Conservation (phyloP, 495 filamentous ascomycete genomes). For the Glutinoglossum americanum region DNA sequence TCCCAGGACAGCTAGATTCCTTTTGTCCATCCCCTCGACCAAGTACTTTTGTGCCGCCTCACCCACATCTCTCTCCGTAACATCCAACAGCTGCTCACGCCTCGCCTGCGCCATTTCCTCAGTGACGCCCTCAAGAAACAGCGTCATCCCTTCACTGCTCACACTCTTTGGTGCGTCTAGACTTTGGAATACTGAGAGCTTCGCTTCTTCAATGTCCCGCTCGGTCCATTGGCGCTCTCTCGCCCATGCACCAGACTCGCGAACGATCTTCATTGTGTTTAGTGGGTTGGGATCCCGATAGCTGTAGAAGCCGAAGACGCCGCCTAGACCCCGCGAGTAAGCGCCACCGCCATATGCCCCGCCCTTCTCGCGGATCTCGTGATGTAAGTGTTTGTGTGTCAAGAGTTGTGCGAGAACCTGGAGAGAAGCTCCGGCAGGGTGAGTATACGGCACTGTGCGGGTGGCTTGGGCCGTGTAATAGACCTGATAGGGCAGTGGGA, state of each 20-base stretch:
- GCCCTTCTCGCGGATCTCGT: slow-evolving; percentile 94
- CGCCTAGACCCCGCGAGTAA: slow-evolving; percentile 54
- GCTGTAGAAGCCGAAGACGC: slow-evolving; percentile 81
- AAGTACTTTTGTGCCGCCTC: slow-evolving; percentile 64
- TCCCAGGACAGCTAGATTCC: slow-evolving; percentile 51
- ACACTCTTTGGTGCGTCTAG: slow-evolving; percentile 83
- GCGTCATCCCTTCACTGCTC: slow-evolving; percentile 65
- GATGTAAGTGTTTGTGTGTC: slow-evolving; percentile 93
- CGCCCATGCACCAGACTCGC: slow-evolving; percentile 64
- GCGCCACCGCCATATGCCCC: slow-evolving; percentile 90
- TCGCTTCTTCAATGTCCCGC: slow-evolving; percentile 83
- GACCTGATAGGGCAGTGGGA: slow-evolving; percentile 88
- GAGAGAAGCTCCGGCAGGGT: slow-evolving; percentile 49
- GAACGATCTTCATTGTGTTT: slow-evolving; percentile 72
- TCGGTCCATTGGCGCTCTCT: slow-evolving; percentile 65
- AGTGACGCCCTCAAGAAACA: slow-evolving; percentile 67
- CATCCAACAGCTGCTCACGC: slow-evolving; percentile 72
- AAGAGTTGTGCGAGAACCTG: slow-evolving; percentile 80
- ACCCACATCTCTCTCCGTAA: slow-evolving; percentile 59
- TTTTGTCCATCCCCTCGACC: slow-evolving; percentile 40
- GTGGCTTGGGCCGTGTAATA: slow-evolving; percentile 70
- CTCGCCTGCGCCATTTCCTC: slow-evolving; percentile 76
- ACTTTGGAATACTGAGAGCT: slow-evolving; percentile 83
- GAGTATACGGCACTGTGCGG: slow-evolving; percentile 69
- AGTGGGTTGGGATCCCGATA: slow-evolving; percentile 93